Evolutionary conservation across 768 basidiomycete genomes (phyloP), one percentile per base, ranked within the genome.

Genomic region (Panaeolus papilionaceus): DNA sequence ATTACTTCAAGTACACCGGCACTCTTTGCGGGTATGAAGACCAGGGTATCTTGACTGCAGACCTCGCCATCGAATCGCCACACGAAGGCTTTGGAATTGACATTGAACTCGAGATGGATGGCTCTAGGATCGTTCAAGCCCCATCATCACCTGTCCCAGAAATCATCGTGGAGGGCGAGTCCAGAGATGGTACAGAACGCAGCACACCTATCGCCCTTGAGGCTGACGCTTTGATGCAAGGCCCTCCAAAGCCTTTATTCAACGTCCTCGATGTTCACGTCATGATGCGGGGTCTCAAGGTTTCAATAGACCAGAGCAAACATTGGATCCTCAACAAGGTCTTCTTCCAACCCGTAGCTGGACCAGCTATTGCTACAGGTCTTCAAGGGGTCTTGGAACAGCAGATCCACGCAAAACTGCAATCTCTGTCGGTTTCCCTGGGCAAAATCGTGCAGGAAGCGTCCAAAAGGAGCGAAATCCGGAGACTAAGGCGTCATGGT

Each of bases 321-420:
- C 81, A 83, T 62, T 82, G 80, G 80, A 75, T 82, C 42, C 63
- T 82, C 23, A 82, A 82, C 69, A 82, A 78, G 28, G 54, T 78
- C 9, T 54, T 80, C 6, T 67, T 82, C 20, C 77, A 82, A 65
- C 80, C 78, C 0, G 74, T 82, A 20, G 77, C 78, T 0, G 77
- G 77, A 5, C 78, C 81, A 0, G 44, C 76, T 0, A 75, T 81
- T 10, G 70, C 73, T 3, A 66, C 72, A 10, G 61, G 80, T 40
- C 68, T 78, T 49, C 71, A 75, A 64, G 65, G 64, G 5, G 67
- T 72, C 6, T 20, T 81, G 44, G 77, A 80, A 62, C 74, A 75
- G 58, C 75, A 75, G 63, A 67, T 80, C 18, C 73, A 70, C 47
- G 64, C 66, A 0, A 66, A 44, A 28, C 64, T 83, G 26, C 76